A percentile compares a stretch with the other conserved stretches of the same genome.
phyloP scores from a whole-genome alignment of 495 filamentous ascomycete genomes.

The Annulohypoxylon nitens region DNA sequence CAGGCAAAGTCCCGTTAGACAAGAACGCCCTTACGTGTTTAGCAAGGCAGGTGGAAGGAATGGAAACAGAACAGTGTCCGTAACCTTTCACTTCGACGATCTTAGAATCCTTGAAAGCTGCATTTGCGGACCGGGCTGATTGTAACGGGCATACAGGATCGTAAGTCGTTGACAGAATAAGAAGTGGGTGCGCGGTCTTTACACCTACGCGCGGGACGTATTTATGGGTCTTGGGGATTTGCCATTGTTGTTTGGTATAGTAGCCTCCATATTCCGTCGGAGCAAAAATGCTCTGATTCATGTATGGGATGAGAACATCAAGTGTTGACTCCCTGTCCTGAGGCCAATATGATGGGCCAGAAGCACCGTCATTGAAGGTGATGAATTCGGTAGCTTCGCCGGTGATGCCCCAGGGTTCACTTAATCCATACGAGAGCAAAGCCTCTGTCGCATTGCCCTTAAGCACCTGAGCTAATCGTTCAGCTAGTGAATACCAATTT shows the following conservation, averaged over 20 bases:
- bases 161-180: slow-evolving; percentile 59
- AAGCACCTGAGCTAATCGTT: slow-evolving; percentile 53
- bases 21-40: slow-evolving; percentile 55
- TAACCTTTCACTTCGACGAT: slow-evolving; percentile 61
- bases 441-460: slow-evolving; percentile 59
- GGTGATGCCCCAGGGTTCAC: slow-evolving; percentile 21
- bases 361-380: slow-evolving; percentile 52
- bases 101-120: slow-evolving; percentile 55
- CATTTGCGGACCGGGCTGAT: slow-evolving; percentile 55
- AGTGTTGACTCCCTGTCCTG: slow-evolving; percentile 44
- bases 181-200: slow-evolving; percentile 56
- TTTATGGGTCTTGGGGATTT: slow-evolving; percentile 53
- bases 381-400: slow-evolving; percentile 46
- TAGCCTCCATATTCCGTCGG: slow-evolving; percentile 42
- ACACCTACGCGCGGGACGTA: slow-evolving; percentile 53
- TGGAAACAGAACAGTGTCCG: slow-evolving; percentile 59
- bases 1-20: slow-evolving; percentile 56
- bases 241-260: slow-evolving; percentile 58
- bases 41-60: slow-evolving; percentile 56
- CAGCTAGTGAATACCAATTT: slow-evolving; percentile 53
- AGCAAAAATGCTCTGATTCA: slow-evolving; percentile 49
- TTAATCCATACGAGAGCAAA: slow-evolving; percentile 52
- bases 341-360: slow-evolving; percentile 50
- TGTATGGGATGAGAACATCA: slow-evolving; percentile 46
- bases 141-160: slow-evolving; percentile 61